Evolutionary conservation across 163 green algal species (phyloP).

Genomic region (Chlorella variabilis): DNA sequence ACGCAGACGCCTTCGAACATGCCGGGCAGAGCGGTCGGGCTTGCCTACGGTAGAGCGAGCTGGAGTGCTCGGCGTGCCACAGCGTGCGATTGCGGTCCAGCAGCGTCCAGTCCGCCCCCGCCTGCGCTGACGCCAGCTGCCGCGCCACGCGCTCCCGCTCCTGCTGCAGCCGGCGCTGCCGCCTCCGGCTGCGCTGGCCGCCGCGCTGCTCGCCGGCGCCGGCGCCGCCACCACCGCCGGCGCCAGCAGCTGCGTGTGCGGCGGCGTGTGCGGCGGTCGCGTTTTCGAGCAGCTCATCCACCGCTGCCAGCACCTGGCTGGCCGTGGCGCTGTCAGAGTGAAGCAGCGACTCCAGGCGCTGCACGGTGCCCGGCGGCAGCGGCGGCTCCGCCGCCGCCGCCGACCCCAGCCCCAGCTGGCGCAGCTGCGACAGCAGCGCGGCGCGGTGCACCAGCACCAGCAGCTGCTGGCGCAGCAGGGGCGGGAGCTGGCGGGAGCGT

Average conservation of each 20-base stretch:
- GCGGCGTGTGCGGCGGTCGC: neutral
- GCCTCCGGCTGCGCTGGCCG: neutral
- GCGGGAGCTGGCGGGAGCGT: constrained; percentile 4
- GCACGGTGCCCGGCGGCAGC: neutral
- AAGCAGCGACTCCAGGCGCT: constrained; percentile 7
- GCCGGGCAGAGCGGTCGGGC: no score
- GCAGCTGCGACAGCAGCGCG: constrained; percentile 20
- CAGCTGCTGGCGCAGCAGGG: constrained; percentile 36
- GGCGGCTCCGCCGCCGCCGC: neutral
- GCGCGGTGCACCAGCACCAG: constrained; percentile 30
- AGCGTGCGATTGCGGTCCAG: constrained; percentile 15
- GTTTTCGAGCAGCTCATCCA: constrained; percentile 27
- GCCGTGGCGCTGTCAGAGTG: constrained; percentile 9
- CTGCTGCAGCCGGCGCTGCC: constrained; percentile 8
- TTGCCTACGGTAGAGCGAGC: neutral
- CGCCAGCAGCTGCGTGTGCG: neutral
- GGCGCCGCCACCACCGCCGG: no score
- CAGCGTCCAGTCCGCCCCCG: constrained; percentile 29
- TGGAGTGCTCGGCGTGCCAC: constrained; percentile 19
- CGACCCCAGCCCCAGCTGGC: constrained; percentile 18
- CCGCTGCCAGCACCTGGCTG: constrained; percentile 15
- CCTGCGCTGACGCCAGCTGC: constrained; percentile 18
- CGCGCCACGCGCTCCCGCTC: neutral
- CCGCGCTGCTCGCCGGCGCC: no score
- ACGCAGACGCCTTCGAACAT: no score